These are phyloP conservation scores for Citrus inodora DNA, from an alignment of 345 rosid genomes.

Conservation along the genomic window DNA sequence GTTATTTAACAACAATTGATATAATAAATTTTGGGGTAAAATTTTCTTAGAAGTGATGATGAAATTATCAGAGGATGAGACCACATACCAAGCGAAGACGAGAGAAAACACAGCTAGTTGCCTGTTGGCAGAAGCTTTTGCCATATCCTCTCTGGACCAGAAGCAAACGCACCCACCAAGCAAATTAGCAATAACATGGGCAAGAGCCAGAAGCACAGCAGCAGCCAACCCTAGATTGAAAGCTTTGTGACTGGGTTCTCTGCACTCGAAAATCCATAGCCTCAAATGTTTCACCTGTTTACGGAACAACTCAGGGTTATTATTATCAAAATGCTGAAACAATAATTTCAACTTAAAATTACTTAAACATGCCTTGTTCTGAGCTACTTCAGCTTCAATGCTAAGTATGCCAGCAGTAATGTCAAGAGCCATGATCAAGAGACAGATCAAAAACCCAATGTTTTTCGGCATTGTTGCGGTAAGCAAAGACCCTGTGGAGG, in stretches of 20 bases:
- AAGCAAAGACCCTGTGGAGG: neutral
- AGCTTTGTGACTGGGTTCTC: conserved; percentile 74
- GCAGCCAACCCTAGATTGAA: conserved; percentile 79
- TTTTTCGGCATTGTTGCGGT: conserved; percentile 26
- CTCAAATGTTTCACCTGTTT: conserved; percentile 69
- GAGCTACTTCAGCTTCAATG: conserved; percentile 52
- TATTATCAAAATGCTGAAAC: no score
- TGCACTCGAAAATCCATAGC: conserved; percentile 71
- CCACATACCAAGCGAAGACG: conserved; percentile 67
- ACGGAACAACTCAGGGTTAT: neutral
- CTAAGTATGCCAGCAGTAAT: conserved; percentile 54
- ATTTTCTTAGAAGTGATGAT: no score
- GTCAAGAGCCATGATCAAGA: conserved; percentile 52
- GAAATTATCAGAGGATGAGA: neutral
- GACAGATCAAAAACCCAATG: conserved; percentile 34
- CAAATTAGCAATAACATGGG: conserved; percentile 59
- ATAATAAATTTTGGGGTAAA: neutral
- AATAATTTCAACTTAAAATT: neutral
- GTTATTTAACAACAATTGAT: neutral
- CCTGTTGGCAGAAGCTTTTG: conserved; percentile 54
- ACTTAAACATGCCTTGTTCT: conserved; percentile 41
- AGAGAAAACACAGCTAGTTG: conserved; percentile 78
- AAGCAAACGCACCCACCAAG: conserved; percentile 75
- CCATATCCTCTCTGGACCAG: conserved; percentile 49
- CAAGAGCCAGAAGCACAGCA: conserved; percentile 47